Evolutionary conservation across 345 rosid species (phyloP).

Genomic region (Tarenaya hassleriana): DNA sequence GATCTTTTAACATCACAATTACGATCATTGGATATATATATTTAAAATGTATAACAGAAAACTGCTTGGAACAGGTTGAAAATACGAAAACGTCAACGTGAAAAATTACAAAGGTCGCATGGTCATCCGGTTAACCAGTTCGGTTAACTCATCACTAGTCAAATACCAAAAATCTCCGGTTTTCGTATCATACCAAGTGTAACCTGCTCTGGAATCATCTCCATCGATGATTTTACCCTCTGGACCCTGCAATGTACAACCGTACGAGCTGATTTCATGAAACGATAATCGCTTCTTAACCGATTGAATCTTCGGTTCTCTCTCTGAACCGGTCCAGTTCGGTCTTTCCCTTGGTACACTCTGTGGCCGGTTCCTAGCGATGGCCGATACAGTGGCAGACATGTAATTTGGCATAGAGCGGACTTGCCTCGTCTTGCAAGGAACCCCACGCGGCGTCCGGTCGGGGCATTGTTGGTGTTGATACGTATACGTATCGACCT

Average conservation of each 20-base stretch:
- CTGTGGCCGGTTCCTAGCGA: conserved; percentile 53
- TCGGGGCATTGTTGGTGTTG: conserved; percentile 28
- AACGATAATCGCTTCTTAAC: conserved; percentile 22
- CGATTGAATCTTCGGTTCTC: conserved; percentile 11
- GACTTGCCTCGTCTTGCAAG: conserved; percentile 16
- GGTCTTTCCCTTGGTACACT: conserved; percentile 64
- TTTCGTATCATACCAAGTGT: conserved; percentile 7
- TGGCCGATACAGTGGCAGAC: conserved; percentile 69
- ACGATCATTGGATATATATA: too few relatives aligned
- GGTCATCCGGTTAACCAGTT: conserved; percentile 6
- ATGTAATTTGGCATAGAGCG: conserved; percentile 55
- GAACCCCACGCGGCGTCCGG: conserved; percentile 4
- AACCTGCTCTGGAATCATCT: not conserved
- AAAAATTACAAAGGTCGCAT: too few relatives aligned
- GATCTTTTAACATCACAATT: too few relatives aligned
- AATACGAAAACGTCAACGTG: too few relatives aligned
- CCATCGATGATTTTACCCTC: too few relatives aligned
- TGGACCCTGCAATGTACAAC: not conserved
- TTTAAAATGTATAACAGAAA: too few relatives aligned
- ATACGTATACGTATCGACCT: conserved; percentile 50
- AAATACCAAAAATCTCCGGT: not conserved
- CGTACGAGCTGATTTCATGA: conserved; percentile 11
- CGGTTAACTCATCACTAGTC: not conserved
- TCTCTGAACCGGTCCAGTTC: conserved; percentile 3
- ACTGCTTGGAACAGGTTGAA: too few relatives aligned